These are phyloP conservation scores for Xylona heveae DNA, from an alignment of 495 filamentous ascomycete species.

Conservation along the genomic window DNA sequence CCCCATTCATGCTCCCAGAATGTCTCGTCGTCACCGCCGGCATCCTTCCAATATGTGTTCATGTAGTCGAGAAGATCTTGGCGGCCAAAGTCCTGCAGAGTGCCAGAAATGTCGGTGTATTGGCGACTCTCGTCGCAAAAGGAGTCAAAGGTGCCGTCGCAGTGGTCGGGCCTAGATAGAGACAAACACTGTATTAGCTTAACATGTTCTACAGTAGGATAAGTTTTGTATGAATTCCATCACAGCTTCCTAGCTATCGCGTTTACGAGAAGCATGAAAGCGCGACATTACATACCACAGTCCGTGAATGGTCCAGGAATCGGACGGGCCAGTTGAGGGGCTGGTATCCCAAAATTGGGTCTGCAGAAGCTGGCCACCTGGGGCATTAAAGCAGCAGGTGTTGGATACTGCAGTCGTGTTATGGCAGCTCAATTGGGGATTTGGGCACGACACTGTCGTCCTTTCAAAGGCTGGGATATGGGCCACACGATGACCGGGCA, in stretches of 20 bases:
- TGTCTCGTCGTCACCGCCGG: conserved; percentile 37
- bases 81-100: conserved; percentile 39
- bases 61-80: conserved; percentile 46
- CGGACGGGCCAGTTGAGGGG: conserved; percentile 44
- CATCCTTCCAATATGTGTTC: conserved; percentile 59
- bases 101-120: conserved; percentile 49
- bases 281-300: conserved; percentile 30
- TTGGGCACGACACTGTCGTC: conserved; percentile 16
- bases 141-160: conserved; percentile 57
- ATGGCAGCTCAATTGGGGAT: conserved; percentile 34
- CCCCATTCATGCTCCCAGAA: conserved; percentile 80
- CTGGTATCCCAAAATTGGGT: conserved; percentile 79
- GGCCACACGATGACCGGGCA: too few relatives aligned
- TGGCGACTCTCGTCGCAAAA: conserved; percentile 45
- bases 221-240: too few relatives aligned
- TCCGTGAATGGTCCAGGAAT: conserved; percentile 81
- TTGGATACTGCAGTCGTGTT: conserved; percentile 28
- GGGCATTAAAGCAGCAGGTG: conserved; percentile 66
- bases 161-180: conserved; percentile 50
- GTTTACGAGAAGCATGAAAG: not conserved
- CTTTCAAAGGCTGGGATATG: not conserved
- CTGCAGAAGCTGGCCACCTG: conserved; percentile 55
- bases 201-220: not conserved
- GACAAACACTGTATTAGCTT: not conserved
- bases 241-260: too few relatives aligned